phyloP scores from a whole-genome alignment of 768 basidiomycete genomes.

The Phylloporus sp. region DNA sequence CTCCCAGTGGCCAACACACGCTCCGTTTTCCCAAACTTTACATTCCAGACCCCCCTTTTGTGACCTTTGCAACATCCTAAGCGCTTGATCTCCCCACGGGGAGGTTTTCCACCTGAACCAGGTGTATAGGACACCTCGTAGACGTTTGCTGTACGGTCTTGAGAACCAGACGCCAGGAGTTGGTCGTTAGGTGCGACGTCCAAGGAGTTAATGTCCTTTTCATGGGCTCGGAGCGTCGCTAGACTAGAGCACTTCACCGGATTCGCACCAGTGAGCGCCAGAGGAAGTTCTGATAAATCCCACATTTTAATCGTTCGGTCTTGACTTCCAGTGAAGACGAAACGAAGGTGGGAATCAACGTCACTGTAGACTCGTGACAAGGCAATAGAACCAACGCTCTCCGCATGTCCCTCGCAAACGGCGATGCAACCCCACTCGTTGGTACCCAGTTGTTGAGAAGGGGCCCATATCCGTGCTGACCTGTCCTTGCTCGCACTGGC shows the following conservation, averaged over 20 bases:
- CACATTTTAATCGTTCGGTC: constrained; percentile 99
- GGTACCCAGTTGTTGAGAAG: constrained; percentile 10
- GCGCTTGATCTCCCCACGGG: constrained; percentile 67
- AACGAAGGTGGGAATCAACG: constrained; percentile 38
- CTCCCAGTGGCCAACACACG: constrained; percentile 88
- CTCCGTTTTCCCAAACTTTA: constrained; percentile 81
- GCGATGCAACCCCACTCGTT: constrained; percentile 63
- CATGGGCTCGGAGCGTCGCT: constrained; percentile 86
- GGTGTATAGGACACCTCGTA: constrained; percentile 66
- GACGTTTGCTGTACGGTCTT: constrained; percentile 92
- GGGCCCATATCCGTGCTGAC: constrained; percentile 81
- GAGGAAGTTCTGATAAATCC: constrained; percentile 66
- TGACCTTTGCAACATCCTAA: constrained; percentile 93
- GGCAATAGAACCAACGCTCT: constrained; percentile 88
- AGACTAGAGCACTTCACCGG: constrained; percentile 64
- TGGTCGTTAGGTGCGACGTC: constrained; percentile 89
- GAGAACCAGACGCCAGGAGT: constrained; percentile 88
- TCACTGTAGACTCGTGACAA: constrained; percentile 51
- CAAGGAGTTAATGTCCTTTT: constrained; percentile 97
- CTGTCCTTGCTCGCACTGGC: constrained; percentile 92
- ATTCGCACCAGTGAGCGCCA: constrained; percentile 27
- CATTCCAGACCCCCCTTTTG: constrained; percentile 94
- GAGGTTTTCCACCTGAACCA: constrained; percentile 37
- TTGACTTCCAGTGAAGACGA: constrained; percentile 94
- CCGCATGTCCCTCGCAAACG: constrained; percentile 89